Evolutionary conservation across 106 monocot species (phyloP), one percentile per base, ranked within the genome.

Genomic region (Dendrobium nobile): DNA sequence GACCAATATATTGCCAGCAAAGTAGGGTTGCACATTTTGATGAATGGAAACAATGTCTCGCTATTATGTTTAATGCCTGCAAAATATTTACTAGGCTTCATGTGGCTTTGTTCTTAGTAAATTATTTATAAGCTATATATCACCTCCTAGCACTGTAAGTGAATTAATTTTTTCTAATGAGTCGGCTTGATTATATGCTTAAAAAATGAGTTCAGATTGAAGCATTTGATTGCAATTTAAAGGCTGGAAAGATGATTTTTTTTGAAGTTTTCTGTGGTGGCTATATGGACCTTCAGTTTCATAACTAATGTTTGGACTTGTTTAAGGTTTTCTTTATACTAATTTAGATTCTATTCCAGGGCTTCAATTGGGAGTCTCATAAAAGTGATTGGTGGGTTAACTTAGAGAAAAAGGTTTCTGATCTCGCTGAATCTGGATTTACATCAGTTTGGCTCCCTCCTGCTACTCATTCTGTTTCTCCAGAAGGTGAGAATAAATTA

Each of bases 351-450:
- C 24, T 77, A 1, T 61, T 10, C 17, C 75, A 95, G 95, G 95
- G 89, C 67, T 95, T 93, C 82, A 91, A 95, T 84, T 95, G 95
- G 95, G 95, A 95, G 79, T 95, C 95, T 54, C 85, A 95, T 81
- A 95, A 93, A 77, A 58, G 84, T 80, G 77, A 84, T 79, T 95
- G 95, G 93, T 95, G 93, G 93, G 80, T 41, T 13, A 84, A 85
- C 84, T 81, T 95, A 24, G 86, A 83, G 47, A 80, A 81, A 40
- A 95, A 93, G 64, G 77, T 89, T 16, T 15, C 65, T 15, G 86
- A 93, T 81, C 78, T 93, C 54, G 87, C 89, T 44, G 47, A 93
- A 43, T 89, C 87, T 42, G 93, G 95, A 20, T 95, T 95, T 88
- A 95, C 95, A 64, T 91, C 93, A 54, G 77, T 68, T 18, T 95